Evolutionary conservation across 805 yeast genomes (phyloP), one percentile per base, ranked within the genome.

Genomic region (Zygoascus ofunaensis): DNA sequence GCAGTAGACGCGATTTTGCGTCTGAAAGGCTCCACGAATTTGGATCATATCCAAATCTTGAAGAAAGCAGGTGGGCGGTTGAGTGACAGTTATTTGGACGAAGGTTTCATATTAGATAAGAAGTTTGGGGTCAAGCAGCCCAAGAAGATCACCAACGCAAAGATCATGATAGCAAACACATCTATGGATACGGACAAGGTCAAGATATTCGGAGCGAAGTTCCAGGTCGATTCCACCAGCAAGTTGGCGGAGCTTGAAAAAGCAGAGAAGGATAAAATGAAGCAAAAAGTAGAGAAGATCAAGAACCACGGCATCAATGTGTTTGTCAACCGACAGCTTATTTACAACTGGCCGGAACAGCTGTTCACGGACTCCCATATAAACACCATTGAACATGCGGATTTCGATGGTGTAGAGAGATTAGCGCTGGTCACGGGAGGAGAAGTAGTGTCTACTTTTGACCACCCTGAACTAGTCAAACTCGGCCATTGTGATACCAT

Each of bases 341-440:
- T 92, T 59, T 92, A 92, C 67, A 97, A 92, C 69, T 92, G 90
- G 76, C 98, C 98, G 21, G 98, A 92, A 68, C 96, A 86, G 66
- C 72, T 92, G 54, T 85, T 92, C 59, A 75, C 94, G 4, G 98
- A 90, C 55, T 66, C 87, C 36, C 78, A 80, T 44, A 84, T 92
- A 56, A 89, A 86, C 64, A 80, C 96, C 19, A 87, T 92, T 51
- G 98, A 92, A 65, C 98, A 92, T 61, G 97, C 98, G 14, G 98
- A 92, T 65, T 92, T 92, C 57, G 97, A 86, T 59, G 99, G 97
- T 58, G 86, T 92, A 44, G 98, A 92, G 70, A 80, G 97, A 62
- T 75, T 92, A 54, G 95, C 98, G 2, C 71, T 90, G 34, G 98
- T 87, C 26, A 89, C 97, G 10, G 98, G 98, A 42, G 98, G 96